phyloP scores from a whole-genome alignment of 495 filamentous ascomycete genomes.

The Echria macrotheca region DNA sequence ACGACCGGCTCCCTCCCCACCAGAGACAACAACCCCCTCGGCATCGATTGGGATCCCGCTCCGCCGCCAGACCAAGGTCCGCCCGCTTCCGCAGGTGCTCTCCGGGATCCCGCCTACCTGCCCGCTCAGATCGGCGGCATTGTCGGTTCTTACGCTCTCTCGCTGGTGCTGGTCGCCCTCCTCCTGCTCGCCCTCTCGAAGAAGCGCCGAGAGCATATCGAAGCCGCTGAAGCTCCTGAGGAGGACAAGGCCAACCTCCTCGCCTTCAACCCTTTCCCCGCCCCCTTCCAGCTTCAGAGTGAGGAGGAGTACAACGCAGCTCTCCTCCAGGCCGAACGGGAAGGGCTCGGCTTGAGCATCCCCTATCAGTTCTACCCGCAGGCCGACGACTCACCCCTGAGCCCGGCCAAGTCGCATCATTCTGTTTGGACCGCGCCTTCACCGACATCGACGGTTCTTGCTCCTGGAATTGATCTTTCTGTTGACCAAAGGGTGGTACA shows the following conservation, averaged over 20 bases:
- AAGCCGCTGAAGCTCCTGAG: slow-evolving; percentile 25
- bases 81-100: slow-evolving; percentile 47
- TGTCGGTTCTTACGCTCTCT: slow-evolving; percentile 71
- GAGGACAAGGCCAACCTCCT: slow-evolving; percentile 9
- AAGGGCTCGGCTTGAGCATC: slow-evolving; percentile 16
- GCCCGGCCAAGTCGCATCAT: slow-evolving; percentile 41
- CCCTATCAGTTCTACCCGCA: slow-evolving; percentile 45
- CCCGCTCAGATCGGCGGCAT: slow-evolving; percentile 74
- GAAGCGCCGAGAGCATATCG: slow-evolving; percentile 36
- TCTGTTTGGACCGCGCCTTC: slow-evolving; percentile 47
- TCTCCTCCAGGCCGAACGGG: slow-evolving; percentile 10
- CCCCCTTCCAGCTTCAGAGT: slow-evolving; percentile 31
- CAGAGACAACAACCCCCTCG: slow-evolving; percentile 39
- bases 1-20: slow-evolving; percentile 18
- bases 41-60: slow-evolving; percentile 52
- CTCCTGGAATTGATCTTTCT: slow-evolving; percentile 33
- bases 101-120: slow-evolving; percentile 56
- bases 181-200: slow-evolving; percentile 53
- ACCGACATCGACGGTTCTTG: slow-evolving; percentile 40
- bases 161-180: slow-evolving; percentile 60
- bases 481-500: slow-evolving; percentile 74
- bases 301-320: slow-evolving; percentile 28
- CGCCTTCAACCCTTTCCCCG: slow-evolving; percentile 25
- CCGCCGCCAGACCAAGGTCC: slow-evolving; percentile 55
- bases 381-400: slow-evolving; percentile 22